Evolutionary conservation across 2,329 filamentous ascomycete genomes (phyloP), one percentile per base, ranked within the genome.

Genomic region (Cladophialophora exuberans): DNA sequence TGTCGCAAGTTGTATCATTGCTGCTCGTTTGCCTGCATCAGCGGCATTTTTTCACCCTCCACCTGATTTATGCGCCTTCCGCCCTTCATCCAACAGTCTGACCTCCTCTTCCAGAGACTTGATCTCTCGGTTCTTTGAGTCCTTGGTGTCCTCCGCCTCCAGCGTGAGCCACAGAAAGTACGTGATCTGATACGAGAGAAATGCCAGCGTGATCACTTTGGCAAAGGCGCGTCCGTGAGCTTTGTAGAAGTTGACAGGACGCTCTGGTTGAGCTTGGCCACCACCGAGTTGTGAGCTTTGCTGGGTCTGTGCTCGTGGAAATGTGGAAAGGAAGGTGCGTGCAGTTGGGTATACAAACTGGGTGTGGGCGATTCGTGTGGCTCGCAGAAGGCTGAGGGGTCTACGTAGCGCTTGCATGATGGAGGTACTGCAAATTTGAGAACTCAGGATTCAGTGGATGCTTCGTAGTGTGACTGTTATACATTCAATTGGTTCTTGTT

Each of bases 151-250:
- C 53, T 76, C 73, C 49, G 71, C 75, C 64, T 79, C 76, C 10
- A 79, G 63, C 56, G 74, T 76, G 63, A 75, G 51, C 76, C 76
- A 79, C 25, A 66, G 64, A 73, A 73, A 77, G 59, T 79, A 76
- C 17, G 76, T 66, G 36, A 77, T 67, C 59, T 79, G 76, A 61
- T 78, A 79, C 13, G 72, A 75, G 62, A 79, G 72, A 30, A 79
- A 71, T 3, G 75, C 74, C 6, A 75, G 72, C 2, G 78, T 69
- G 51, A 79, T 76, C 56, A 76, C 73, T 59, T 79, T 79, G 57
- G 71, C 70, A 46, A 79, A 73, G 7, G 76, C 75, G 28, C 74
- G 66, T 4, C 65, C 68, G 54, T 65, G 62, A 4, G 56, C 55
- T 13, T 44, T 44, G 57, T 66, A 66, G 53, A 65, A 62, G 47